These are phyloP conservation scores for Apiospora pterosperma DNA, from an alignment of 2,329 filamentous ascomycete genomes.

Conservation along the genomic window DNA sequence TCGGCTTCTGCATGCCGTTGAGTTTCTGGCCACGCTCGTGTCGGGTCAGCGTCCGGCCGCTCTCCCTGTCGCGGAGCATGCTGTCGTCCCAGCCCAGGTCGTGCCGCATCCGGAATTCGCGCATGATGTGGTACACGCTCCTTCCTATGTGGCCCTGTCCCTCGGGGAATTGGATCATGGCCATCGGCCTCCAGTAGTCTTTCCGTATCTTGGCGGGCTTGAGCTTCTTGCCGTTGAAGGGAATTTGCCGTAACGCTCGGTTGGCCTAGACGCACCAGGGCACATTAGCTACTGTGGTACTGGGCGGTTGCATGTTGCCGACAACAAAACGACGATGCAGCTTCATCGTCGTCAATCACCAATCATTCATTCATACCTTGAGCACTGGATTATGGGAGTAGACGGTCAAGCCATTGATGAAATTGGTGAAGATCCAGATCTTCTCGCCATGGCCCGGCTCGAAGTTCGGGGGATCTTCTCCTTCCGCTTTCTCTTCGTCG, in stretches of 20 bases:
- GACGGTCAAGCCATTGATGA: constrained; percentile 47
- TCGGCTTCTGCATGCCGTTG: constrained; percentile 55
- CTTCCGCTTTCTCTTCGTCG: constrained; percentile 7
- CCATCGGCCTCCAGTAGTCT: constrained; percentile 64
- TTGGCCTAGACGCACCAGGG: constrained; percentile 14
- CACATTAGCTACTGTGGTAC: neutral
- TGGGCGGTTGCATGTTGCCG: neutral
- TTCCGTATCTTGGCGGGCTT: constrained; percentile 61
- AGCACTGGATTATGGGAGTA: constrained; percentile 47
- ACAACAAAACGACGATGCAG: neutral
- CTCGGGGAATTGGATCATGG: constrained; percentile 54
- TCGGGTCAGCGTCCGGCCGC: constrained; percentile 28
- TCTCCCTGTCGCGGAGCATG: constrained; percentile 36
- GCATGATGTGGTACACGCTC: constrained; percentile 59
- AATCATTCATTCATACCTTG: constrained; percentile 37
- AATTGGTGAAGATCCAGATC: constrained; percentile 54
- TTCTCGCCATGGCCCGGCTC: constrained; percentile 49
- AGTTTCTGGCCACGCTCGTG: constrained; percentile 48
- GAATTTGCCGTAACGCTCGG: constrained; percentile 27
- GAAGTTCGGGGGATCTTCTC: constrained; percentile 16
- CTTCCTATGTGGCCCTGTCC: constrained; percentile 52
- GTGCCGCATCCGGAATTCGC: constrained; percentile 61
- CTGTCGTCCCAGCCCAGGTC: constrained; percentile 57
- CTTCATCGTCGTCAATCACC: neutral
- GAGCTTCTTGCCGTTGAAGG: constrained; percentile 66